phyloP scores from a whole-genome alignment of 768 basidiomycete species.

The Fistulinella prunicolor region DNA sequence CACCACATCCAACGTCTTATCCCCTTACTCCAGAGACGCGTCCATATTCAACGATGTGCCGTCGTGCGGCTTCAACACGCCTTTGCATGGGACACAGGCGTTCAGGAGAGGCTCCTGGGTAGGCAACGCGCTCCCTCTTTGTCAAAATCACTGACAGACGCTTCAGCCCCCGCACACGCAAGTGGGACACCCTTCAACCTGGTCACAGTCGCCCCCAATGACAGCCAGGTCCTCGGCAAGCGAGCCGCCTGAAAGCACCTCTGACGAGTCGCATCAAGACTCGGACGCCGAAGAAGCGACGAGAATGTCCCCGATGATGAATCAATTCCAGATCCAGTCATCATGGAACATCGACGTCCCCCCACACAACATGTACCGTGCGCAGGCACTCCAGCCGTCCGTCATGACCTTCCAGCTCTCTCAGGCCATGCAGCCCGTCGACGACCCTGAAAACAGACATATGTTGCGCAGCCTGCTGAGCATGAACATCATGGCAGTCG shows the following conservation, averaged over 20 bases:
- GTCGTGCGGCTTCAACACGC: constrained; percentile 13
- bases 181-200: constrained; percentile 10
- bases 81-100: constrained; percentile 9
- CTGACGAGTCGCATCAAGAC: constrained; percentile 28
- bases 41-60: constrained; percentile 10
- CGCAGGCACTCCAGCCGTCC: constrained; percentile 21
- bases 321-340: constrained; percentile 28
- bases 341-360: constrained; percentile 7
- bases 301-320: constrained; percentile 32
- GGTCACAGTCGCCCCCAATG: constrained; percentile 13
- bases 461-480: constrained; percentile 16
- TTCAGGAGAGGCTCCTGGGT: constrained; percentile 28
- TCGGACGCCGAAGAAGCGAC: constrained; percentile 27
- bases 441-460: constrained; percentile 28
- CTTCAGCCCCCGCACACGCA: constrained; percentile 19
- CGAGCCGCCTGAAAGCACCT: constrained; percentile 29
- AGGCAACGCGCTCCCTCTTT: constrained; percentile 2
- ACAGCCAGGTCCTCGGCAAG: constrained; percentile 27
- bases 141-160: constrained; percentile 16
- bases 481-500: constrained; percentile 16
- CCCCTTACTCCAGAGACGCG: constrained; percentile 13
- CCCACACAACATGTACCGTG: constrained; percentile 3
- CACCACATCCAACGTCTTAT: constrained; percentile 23
- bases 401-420: constrained; percentile 34
- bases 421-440: constrained; percentile 19